Evolutionary conservation across 257 asterid species (phyloP).

Genomic region (Henckelia pumila): DNA sequence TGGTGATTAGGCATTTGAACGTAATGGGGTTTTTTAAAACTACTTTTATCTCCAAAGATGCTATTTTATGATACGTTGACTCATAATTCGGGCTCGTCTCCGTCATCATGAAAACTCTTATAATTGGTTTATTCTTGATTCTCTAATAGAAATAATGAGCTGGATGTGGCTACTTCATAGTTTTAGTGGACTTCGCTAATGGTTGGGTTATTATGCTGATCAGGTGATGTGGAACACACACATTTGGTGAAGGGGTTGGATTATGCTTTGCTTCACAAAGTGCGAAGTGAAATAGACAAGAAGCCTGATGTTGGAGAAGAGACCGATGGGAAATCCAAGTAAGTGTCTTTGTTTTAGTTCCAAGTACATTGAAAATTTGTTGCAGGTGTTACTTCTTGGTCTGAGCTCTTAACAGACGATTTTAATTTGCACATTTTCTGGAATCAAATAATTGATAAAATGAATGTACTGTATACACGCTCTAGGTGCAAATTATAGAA

Average conservation of each 20-base stretch:
- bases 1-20: slow-evolving; percentile 14
- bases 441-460: not conserved
- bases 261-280: slow-evolving; percentile 91
- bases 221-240: slow-evolving; percentile 99
- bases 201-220: slow-evolving; percentile 31
- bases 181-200: slow-evolving; percentile 15
- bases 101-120: slow-evolving; percentile 14
- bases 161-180: slow-evolving; percentile 20
- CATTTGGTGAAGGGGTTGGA: slow-evolving; percentile 98
- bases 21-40: not conserved
- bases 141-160: slow-evolving; percentile 6
- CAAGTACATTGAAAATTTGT: slow-evolving; percentile 12
- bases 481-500: not conserved
- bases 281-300: slow-evolving; percentile 93
- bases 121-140: slow-evolving; percentile 6
- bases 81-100: slow-evolving; percentile 1
- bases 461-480: slow-evolving; percentile 3
- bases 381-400: slow-evolving; percentile 1
- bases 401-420: not conserved
- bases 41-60: not conserved
- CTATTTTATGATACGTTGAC: slow-evolving; percentile 2
- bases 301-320: slow-evolving; percentile 84
- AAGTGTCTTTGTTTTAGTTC: slow-evolving; percentile 27
- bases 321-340: slow-evolving; percentile 63
- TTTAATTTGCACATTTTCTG: not conserved